These are phyloP conservation scores for Binderoboletus segoi DNA, from an alignment of 1,284 basidiomycete genomes.

Conservation along the genomic window DNA sequence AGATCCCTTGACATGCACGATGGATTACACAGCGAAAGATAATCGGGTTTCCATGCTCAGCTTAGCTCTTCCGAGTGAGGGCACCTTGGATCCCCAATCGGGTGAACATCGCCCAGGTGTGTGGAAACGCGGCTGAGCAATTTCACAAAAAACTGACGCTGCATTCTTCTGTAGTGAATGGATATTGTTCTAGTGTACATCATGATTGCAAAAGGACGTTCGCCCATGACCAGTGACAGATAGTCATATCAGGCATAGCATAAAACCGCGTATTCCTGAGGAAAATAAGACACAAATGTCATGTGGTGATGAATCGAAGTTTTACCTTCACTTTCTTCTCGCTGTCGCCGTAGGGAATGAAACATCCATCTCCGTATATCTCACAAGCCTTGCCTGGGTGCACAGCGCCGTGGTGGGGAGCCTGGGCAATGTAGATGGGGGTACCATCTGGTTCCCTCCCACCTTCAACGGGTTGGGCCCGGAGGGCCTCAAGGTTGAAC, in stretches of 20 bases:
- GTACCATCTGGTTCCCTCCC: conserved; percentile 65
- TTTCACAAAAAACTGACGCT: conserved; percentile 1
- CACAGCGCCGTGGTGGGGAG: conserved; percentile 49
- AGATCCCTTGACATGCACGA: too few relatives aligned
- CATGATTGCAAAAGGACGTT: background rate
- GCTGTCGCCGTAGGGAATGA: conserved; percentile 32
- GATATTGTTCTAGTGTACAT: conserved; percentile 9
- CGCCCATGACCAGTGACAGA: background rate
- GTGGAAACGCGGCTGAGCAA: too few relatives aligned
- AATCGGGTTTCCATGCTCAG: too few relatives aligned
- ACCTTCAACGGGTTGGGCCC: conserved; percentile 61
- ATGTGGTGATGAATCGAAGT: background rate
- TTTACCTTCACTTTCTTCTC: conserved; percentile 39
- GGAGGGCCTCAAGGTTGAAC: conserved; percentile 47
- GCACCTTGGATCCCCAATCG: too few relatives aligned
- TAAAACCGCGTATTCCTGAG: conserved; percentile 47
- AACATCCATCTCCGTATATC: conserved; percentile 51
- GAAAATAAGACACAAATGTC: conserved; percentile 9
- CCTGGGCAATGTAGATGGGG: conserved; percentile 62
- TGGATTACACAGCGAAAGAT: too few relatives aligned
- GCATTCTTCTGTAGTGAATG: conserved; percentile 1
- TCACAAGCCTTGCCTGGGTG: conserved; percentile 68
- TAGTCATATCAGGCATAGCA: conserved; percentile 35
- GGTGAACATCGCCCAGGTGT: too few relatives aligned
- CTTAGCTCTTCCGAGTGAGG: too few relatives aligned